phyloP scores from a whole-genome alignment of 306 rosid genomes.

The Lathyrus tuberosus region DNA sequence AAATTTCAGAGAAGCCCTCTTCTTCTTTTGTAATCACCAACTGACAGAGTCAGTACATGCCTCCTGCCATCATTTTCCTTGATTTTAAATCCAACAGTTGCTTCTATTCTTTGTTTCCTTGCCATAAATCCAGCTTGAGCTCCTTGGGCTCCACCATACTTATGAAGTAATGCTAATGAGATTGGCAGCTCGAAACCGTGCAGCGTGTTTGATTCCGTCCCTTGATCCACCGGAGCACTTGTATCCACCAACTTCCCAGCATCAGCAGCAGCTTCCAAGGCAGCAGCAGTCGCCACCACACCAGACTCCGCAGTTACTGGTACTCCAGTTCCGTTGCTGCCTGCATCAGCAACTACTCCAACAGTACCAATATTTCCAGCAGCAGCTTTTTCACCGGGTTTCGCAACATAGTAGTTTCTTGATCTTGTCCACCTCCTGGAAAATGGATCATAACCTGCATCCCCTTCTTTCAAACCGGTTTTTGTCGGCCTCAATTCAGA shows the following conservation, averaged over 20 bases:
- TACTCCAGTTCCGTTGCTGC: conserved; percentile 41
- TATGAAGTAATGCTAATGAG: conserved; percentile 72
- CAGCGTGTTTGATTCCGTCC: conserved; percentile 68
- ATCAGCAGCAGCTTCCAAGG: conserved; percentile 87
- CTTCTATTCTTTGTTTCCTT: conserved; percentile 74
- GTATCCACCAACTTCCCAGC: conserved; percentile 97
- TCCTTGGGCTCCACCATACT: conserved; percentile 85
- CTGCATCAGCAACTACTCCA: conserved; percentile 39
- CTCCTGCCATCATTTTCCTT: conserved; percentile 77
- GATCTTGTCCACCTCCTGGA: conserved; percentile 99
- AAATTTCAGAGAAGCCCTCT: conserved; percentile 80
- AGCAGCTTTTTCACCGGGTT: conserved; percentile 54
- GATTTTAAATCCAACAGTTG: conserved; percentile 73
- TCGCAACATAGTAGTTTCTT: conserved; percentile 78
- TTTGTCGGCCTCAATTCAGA: conserved; percentile 68
- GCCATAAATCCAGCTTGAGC: conserved; percentile 80
- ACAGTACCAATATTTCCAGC: conserved; percentile 47
- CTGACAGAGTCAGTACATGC: conserved; percentile 73
- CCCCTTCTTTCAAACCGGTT: conserved; percentile 74
- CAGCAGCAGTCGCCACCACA: conserved; percentile 75
- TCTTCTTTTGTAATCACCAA: conserved; percentile 90
- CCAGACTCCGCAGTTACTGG: conserved; percentile 52
- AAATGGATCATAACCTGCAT: conserved; percentile 97
- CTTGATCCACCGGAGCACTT: conserved; percentile 87
- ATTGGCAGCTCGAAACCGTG: conserved; percentile 92